Base-by-base conservation (phyloP, 1,284 basidiomycete genomes). In the Phenoliferia sp. region DNA sequence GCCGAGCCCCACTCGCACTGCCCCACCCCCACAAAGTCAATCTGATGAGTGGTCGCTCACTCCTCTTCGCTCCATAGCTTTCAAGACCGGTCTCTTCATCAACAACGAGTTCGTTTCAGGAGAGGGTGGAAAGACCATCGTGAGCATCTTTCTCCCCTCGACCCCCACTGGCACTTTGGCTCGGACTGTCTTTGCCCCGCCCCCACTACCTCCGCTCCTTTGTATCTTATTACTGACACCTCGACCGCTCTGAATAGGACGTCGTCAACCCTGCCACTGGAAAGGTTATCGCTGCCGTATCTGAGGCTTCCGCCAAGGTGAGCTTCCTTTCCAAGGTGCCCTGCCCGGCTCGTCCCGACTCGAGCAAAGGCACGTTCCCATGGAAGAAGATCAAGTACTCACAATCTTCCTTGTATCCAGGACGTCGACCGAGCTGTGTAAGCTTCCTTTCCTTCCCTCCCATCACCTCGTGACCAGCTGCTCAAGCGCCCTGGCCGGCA, bases 221-320 rank as follows among this genome's bases (percentile, higher is more conserved):
- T 52, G 48, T 19, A 19, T 26, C 48, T 6, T 26, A 26, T 26
- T 52, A 6, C 9, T 26, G 9, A 19, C 28, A 19, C 17, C 7
- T 9, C 22, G 39, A 12, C 39, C 39, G 19, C 28, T 52, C 17
- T 52, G 22, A 4, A 59, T 26, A 89, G 76, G 88, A 90, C 68
- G 85, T 92, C 56, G 80, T 90, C 80, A 92, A 93, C 81, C 92
- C 91, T 22, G 83, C 88, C 4, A 92, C 81, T 39, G 92, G 90
- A 69, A 86, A 89, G 79, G 75, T 86, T 60, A 84, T 90, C 76
- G 85, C 85, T 34, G 78, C 84, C 65, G 83, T 94, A 75, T 81
- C 88, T 19, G 88, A 88, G 75, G 92, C 84, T 36, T 85, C 58
- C 4, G 59, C 62, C 50, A 59, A 59, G 56, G 54, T 56, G 6